A percentile compares a stretch with the other conserved stretches of the same genome.
Conservation (phyloP, 306 rosid species). For the Alnus rubra region DNA sequence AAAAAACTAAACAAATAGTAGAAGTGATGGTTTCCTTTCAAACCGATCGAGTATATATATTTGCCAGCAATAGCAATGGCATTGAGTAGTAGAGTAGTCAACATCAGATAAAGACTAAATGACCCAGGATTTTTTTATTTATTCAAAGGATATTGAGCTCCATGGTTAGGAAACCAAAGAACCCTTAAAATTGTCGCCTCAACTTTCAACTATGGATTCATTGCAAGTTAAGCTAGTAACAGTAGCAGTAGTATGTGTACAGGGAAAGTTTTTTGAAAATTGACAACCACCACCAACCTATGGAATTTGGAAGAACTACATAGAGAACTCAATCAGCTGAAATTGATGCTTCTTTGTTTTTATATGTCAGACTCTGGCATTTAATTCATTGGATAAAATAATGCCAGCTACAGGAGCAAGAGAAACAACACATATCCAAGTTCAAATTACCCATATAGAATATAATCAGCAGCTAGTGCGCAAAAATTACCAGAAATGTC, state of each 20-base stretch:
- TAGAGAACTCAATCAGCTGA: not conserved
- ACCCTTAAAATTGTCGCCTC: not conserved
- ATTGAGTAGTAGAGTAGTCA: not conserved
- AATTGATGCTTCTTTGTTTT: not conserved
- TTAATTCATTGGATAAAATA: not conserved
- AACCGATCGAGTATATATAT: not conserved
- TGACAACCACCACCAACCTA: not conserved
- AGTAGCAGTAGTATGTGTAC: not conserved
- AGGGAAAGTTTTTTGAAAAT: not conserved
- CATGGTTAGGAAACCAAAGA: constrained; percentile 2
- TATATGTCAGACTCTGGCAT: not conserved
- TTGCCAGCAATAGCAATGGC: not conserved
- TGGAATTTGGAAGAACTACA: constrained; percentile 3
- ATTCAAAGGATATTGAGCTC: not conserved
- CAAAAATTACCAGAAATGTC: constrained; percentile 68
- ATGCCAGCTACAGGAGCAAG: not conserved
- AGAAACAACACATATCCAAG: constrained; percentile 13
- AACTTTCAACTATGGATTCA: constrained; percentile 3
- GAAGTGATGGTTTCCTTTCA: not conserved
- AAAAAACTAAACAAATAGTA: not conserved
- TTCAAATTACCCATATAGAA: constrained; percentile 15
- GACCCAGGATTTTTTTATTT: not conserved
- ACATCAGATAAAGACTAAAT: not conserved
- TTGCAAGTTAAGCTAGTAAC: not conserved
- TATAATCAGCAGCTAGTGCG: constrained; percentile 15